A percentile compares a stretch with the other conserved stretches of the same genome.
Evolutionary conservation across 2,329 filamentous ascomycete species (phyloP).

Genomic region (Fusarium sp.): DNA sequence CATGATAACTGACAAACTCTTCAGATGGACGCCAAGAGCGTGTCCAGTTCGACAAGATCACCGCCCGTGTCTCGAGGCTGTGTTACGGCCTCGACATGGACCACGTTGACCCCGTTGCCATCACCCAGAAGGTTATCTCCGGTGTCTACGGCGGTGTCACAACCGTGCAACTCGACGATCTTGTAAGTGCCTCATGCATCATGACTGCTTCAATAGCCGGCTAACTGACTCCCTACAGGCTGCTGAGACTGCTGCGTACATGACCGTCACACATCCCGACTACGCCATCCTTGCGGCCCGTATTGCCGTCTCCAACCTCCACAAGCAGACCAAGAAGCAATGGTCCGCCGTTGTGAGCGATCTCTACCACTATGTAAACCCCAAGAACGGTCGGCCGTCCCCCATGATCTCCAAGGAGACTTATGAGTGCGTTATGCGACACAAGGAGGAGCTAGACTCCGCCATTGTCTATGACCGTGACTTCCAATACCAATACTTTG

Average conservation of each 20-base stretch:
- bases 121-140: slow-evolving; percentile 99
- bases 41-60: slow-evolving; percentile 99
- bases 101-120: slow-evolving; percentile 96
- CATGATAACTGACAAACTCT: slow-evolving; percentile 43
- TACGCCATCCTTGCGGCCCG: slow-evolving; percentile 98
- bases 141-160: slow-evolving; percentile 99
- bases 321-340: slow-evolving; percentile 99
- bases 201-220: background rate
- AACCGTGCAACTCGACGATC: slow-evolving; percentile 93
- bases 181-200: slow-evolving; percentile 70
- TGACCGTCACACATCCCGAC: slow-evolving; percentile 99
- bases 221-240: slow-evolving; percentile 67
- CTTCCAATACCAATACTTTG: slow-evolving; percentile 99
- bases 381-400: slow-evolving; percentile 82
- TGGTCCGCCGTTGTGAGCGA: slow-evolving; percentile 96
- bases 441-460: slow-evolving; percentile 97
- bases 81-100: slow-evolving; percentile 96
- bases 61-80: slow-evolving; percentile 93
- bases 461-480: slow-evolving; percentile 99
- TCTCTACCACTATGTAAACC: slow-evolving; percentile 95
- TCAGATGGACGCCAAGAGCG: slow-evolving; percentile 99
- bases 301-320: slow-evolving; percentile 98
- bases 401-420: slow-evolving; percentile 96
- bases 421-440: slow-evolving; percentile 93
- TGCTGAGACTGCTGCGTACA: slow-evolving; percentile 98